Evolutionary conservation across 139 green algal genomes (phyloP).

Genomic region (Tetraselmis chui): DNA sequence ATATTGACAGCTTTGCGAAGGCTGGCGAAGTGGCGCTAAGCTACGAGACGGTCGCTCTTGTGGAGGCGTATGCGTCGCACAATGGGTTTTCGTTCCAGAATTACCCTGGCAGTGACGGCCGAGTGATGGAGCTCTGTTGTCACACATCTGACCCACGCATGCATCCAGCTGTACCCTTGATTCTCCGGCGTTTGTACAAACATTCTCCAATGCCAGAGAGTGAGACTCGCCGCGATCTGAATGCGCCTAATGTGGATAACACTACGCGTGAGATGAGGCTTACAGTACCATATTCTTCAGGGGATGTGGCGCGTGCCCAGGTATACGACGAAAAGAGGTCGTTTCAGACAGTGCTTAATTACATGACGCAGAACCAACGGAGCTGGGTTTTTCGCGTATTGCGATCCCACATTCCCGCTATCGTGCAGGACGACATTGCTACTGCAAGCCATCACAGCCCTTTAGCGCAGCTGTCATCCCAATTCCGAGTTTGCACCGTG

Average conservation of each 20-base stretch:
- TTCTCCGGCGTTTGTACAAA: too few species aligned
- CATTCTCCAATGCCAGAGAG: too few species aligned
- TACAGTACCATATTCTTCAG: too few species aligned
- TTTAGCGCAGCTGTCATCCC: neutral
- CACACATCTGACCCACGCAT: too few species aligned
- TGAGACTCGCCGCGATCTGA: too few species aligned
- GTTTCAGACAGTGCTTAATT: neutral
- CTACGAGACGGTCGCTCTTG: neutral
- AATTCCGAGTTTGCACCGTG: slow-evolving; percentile 65
- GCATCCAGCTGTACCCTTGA: too few species aligned
- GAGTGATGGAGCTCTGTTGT: neutral
- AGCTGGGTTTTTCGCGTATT: neutral
- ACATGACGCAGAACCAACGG: neutral
- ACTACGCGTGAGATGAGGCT: too few species aligned
- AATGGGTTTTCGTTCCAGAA: neutral
- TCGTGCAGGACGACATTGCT: neutral
- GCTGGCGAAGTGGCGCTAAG: neutral
- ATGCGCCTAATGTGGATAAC: too few species aligned
- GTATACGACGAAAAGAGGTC: too few species aligned
- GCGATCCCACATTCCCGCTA: neutral
- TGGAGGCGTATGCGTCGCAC: neutral
- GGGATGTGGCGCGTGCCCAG: too few species aligned
- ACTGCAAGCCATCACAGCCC: neutral
- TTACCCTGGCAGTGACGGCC: neutral
- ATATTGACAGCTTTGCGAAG: neutral